Percentiles rank a stretch among this genome's conserved stretches.
These are phyloP conservation scores for Pythium monospermum DNA, from an alignment of 352 stramenopile genomes.

Conservation along the genomic window DNA sequence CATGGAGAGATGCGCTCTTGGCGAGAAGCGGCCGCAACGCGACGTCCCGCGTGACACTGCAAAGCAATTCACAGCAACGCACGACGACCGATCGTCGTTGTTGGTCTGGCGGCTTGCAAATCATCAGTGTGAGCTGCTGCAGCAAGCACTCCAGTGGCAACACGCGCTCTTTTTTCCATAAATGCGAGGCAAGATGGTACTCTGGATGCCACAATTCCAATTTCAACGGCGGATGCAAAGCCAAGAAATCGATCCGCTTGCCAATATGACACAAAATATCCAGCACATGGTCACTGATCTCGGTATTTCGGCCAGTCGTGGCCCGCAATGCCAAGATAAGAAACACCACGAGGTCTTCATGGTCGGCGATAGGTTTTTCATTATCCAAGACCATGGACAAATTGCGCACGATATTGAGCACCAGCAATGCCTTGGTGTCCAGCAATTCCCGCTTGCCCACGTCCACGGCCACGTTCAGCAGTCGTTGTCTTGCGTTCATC, in stretches of 20 bases:
- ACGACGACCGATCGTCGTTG: constrained; percentile 52
- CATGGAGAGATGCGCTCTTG: constrained; percentile 37
- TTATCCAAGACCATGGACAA: constrained; percentile 69
- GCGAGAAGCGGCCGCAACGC: constrained; percentile 37
- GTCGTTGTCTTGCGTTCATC: constrained; percentile 14
- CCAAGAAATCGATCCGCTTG: constrained; percentile 67
- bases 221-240: constrained; percentile 43
- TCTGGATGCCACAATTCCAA: constrained; percentile 58
- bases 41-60: constrained; percentile 52
- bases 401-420: constrained; percentile 81
- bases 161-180: constrained; percentile 59
- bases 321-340: constrained; percentile 54
- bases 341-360: constrained; percentile 62
- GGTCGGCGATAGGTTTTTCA: constrained; percentile 52
- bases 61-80: constrained; percentile 55
- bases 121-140: constrained; percentile 39
- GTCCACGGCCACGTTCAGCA: constrained; percentile 43
- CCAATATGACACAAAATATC: constrained; percentile 71
- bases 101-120: constrained; percentile 27
- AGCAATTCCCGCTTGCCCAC: constrained; percentile 49
- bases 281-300: constrained; percentile 64
- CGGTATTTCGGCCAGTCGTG: constrained; percentile 28
- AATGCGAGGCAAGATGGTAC: constrained; percentile 47
- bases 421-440: constrained; percentile 41
- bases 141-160: constrained; percentile 62